These are phyloP conservation scores for Cutaneotrichosporon arboriforme DNA, from an alignment of 1,284 basidiomycete genomes.

Conservation along the genomic window DNA sequence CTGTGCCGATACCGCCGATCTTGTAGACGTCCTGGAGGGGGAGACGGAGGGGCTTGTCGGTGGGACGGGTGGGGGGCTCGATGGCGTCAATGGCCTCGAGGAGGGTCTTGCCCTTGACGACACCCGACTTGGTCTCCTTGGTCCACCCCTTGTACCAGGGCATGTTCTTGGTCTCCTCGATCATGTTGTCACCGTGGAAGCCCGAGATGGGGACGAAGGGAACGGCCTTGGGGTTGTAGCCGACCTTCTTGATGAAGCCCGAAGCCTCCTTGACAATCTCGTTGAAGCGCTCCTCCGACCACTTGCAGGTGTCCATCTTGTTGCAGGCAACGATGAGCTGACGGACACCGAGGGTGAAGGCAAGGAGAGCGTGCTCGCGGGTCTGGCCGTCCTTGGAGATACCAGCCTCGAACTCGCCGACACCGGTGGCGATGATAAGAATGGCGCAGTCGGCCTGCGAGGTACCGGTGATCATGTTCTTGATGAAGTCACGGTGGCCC, in stretches of 20 bases:
- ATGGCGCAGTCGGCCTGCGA: slow-evolving; percentile 99
- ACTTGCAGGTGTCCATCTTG: slow-evolving; percentile 57
- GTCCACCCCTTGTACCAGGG: slow-evolving; percentile 99
- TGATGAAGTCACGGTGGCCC: slow-evolving; percentile 99
- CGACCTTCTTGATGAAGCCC: slow-evolving; percentile 99
- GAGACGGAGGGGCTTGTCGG: slow-evolving; percentile 99
- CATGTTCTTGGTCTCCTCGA: slow-evolving; percentile 97
- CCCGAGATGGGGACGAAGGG: slow-evolving; percentile 99
- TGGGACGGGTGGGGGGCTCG: slow-evolving; percentile 91
- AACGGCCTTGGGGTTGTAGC: slow-evolving; percentile 98
- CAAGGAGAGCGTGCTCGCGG: slow-evolving; percentile 98
- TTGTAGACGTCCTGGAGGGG: slow-evolving; percentile 99
- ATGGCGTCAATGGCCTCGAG: slow-evolving; percentile 99
- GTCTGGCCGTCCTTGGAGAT: slow-evolving; percentile 99
- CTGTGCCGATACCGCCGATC: slow-evolving; percentile 99
- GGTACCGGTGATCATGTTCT: slow-evolving; percentile 99
- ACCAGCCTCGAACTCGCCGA: slow-evolving; percentile 99
- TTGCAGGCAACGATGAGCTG: slow-evolving; percentile 99
- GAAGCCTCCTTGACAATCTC: slow-evolving; percentile 99
- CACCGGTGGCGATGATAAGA: slow-evolving; percentile 91
- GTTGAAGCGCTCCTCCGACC: slow-evolving; percentile 99
- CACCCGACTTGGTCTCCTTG: slow-evolving; percentile 90
- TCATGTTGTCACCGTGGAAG: slow-evolving; percentile 99
- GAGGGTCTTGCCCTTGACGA: slow-evolving; percentile 94
- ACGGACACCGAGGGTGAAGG: slow-evolving; percentile 99